phyloP scores from a whole-genome alignment of 306 rosid genomes.

The Quercus gilva region DNA sequence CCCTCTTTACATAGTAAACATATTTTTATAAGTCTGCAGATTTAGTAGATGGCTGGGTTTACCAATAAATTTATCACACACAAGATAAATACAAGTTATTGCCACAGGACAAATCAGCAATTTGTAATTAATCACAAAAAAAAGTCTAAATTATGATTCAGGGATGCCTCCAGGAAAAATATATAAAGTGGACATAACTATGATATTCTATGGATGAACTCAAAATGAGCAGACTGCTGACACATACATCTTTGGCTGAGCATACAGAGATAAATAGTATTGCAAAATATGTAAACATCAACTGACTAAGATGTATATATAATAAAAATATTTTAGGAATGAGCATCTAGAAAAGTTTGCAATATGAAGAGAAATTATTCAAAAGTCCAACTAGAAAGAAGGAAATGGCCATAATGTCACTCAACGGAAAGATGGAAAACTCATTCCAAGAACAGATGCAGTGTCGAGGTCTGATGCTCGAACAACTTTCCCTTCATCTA shows the following conservation, averaged over 20 bases:
- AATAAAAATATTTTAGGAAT: not conserved
- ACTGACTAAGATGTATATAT: not conserved
- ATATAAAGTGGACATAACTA: not conserved
- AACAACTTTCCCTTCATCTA: slow-evolving; percentile 75
- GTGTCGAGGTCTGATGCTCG: slow-evolving; percentile 90
- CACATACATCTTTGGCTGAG: not conserved
- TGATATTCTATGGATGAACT: not conserved
- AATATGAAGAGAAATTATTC: not conserved
- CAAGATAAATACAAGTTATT: not conserved
- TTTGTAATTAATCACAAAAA: not conserved
- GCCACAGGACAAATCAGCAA: not conserved
- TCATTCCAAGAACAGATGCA: slow-evolving; percentile 95
- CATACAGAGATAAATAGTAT: not conserved
- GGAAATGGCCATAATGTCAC: not conserved
- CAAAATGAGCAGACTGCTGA: not conserved
- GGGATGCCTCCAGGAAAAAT: not conserved
- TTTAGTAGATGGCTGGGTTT: not conserved
- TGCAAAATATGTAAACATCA: not conserved
- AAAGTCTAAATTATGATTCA: not conserved
- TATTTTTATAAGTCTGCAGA: not conserved
- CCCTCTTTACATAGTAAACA: not conserved
- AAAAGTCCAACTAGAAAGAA: not conserved
- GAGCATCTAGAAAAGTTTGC: not conserved
- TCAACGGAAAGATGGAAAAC: slow-evolving; percentile 83
- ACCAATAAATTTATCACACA: not conserved